Base-by-base conservation (phyloP, 2,329 filamentous ascomycete species). In the Cercospora sp. region DNA sequence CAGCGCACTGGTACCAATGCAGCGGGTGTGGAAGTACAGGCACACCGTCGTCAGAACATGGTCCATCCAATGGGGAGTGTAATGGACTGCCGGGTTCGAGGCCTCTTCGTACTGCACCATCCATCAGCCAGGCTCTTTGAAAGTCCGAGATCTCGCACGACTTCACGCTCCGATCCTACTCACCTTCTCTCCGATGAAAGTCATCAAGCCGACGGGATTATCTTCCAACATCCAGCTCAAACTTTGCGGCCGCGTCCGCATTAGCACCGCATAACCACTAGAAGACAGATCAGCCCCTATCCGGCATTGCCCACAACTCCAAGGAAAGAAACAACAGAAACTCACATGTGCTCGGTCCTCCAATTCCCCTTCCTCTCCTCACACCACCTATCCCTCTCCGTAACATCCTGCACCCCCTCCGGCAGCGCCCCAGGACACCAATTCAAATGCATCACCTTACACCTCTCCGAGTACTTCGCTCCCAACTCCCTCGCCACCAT, bases 161-260 rank as follows among this genome's bases (percentile, higher is more conserved):
- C 20, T 51, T 26, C 18, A 51, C 18, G 20, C 20, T 23, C 45
- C 20, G 45, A 23, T 51, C 20, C 2, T 3, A 33, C 63, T 63
- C 9, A 68, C 67, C 53, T 84, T 82, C 68, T 83, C 80, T 1
- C 80, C 82, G 0, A 83, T 75, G 70, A 80, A 83, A 60, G 80
- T 78, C 73, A 83, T 75, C 51, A 82, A 78, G 0, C 81, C 82
- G 2, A 83, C 72, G 0, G 81, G 82, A 60, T 79, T 81, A 66
- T 83, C 81, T 28, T 80, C 76, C 60, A 82, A 75, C 18, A 78
- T 79, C 36, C 80, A 76, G 2, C 80, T 80, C 20, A 83, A 79
- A 0, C 80, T 83, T 48, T 81, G 80, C 18, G 81, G 82, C 31
- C 80, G 72, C 10, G 80, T 82, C 8, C 80, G 74, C 80, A 81